Evolutionary conservation across 495 filamentous ascomycete species (phyloP), one percentile per base, ranked within the genome.

Genomic region (Hypoxylon subgilvum): DNA sequence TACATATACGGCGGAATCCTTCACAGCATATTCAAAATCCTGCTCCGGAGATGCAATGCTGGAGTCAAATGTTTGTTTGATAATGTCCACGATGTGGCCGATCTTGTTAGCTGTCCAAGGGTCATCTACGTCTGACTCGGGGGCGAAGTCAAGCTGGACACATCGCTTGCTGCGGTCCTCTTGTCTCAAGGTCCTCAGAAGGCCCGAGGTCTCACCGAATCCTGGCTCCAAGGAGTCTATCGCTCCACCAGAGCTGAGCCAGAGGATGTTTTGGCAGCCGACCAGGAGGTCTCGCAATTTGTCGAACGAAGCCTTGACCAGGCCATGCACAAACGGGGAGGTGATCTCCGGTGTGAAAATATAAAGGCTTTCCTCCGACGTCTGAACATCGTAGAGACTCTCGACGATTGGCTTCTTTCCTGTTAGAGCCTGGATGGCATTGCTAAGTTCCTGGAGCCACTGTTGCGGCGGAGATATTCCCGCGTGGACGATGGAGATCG

Each of bases 1-100:
- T 4, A 68, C 65, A 14, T 59, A 44, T 6, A 58, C 14, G 14
- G 51, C 6, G 3, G 31, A 52, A 16, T 53, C 46, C 18, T 52
- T 52, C 9, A 60, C 62, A 2, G 66, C 53, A 40, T 60, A 69
- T 28, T 69, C 66, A 22, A 47, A 52, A 2, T 69, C 66, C 6
- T 39, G 6, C 1, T 23, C 12, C 10, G 8, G 21, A 30, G 28
- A 10, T 16, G 25, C 40, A 5, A 41, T 22, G 9, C 5, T 36
- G 23, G n/a, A 10, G 17, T 61, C 48, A 21, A 65, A 65, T 13
- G 8, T 41, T 17, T 57, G 38, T 14, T 44, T 12, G 1, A 61
- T 12, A 2, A 61, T 49, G 19, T 40, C 18, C 4, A 51, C 4
- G 6, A 57, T n/a, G 30, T 41, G 25, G 4, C 6, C 6, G 2